These are phyloP conservation scores for Lyophyllum shimeji DNA, from an alignment of 768 basidiomycete species.

Conservation along the genomic window DNA sequence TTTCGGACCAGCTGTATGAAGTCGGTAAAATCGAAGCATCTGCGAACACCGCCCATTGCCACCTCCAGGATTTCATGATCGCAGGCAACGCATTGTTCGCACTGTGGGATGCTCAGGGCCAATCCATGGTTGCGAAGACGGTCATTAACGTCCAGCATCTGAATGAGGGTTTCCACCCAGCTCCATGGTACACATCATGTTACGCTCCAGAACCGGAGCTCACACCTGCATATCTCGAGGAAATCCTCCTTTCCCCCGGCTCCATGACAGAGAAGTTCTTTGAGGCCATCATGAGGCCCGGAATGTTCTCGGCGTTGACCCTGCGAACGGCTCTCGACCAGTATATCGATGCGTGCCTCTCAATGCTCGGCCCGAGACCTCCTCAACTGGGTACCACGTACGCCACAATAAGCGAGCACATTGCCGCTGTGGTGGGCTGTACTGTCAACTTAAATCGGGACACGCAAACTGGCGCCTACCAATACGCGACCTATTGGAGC, in stretches of 20 bases:
- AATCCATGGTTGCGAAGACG: conserved; percentile 63
- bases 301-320: conserved; percentile 82
- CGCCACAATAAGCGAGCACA: conserved; percentile 67
- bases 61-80: conserved; percentile 76
- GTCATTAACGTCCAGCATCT: conserved; percentile 41
- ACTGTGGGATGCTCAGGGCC: conserved; percentile 82
- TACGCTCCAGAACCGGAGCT: conserved; percentile 74
- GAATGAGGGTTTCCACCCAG: conserved; percentile 27
- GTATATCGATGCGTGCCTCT: conserved; percentile 73
- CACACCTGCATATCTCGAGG: conserved; percentile 87
- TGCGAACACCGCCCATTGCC: conserved; percentile 58
- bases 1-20: conserved; percentile 59
- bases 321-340: conserved; percentile 80
- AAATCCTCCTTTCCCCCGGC: conserved; percentile 67
- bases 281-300: conserved; percentile 81
- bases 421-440: conserved; percentile 84
- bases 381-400: conserved; percentile 63
- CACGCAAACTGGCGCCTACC: conserved; percentile 75
- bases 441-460: conserved; percentile 74
- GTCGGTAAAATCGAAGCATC: conserved; percentile 62
- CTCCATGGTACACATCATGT: conserved; percentile 53
- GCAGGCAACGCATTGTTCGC: conserved; percentile 57
- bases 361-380: conserved; percentile 56
- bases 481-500: conserved; percentile 79
- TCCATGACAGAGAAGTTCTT: conserved; percentile 81